Percentiles rank a stretch among this genome's conserved stretches.
Conservation (phyloP, 768 basidiomycete species). For the Leccinum sublutescens region DNA sequence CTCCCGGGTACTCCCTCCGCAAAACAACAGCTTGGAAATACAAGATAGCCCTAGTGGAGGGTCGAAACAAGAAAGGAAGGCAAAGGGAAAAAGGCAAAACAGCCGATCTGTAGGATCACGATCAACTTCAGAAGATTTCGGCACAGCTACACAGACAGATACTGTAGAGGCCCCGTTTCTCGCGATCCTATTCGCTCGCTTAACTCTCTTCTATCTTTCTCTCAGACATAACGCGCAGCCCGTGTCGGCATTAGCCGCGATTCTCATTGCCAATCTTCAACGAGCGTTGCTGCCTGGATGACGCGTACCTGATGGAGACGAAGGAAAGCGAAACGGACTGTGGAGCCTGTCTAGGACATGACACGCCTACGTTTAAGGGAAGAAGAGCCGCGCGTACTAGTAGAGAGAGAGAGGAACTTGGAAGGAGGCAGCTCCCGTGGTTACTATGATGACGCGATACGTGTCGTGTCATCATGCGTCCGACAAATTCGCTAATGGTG, state of each 20-base stretch:
- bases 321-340: neutral
- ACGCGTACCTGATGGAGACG: neutral
- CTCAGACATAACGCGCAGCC: neutral
- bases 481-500: neutral
- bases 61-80: neutral
- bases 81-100: neutral
- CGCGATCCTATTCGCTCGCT: constrained; percentile 4
- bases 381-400: neutral
- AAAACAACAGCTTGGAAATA: neutral
- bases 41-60: neutral
- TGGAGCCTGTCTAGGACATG: neutral
- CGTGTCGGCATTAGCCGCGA: neutral
- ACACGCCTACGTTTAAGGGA: neutral
- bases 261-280: neutral
- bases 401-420: neutral
- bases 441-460: neutral
- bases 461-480: neutral
- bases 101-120: neutral
- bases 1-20: neutral
- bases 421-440: neutral
- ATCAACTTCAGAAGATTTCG: neutral
- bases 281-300: neutral
- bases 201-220: neutral
- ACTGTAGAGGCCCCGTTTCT: neutral
- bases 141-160: neutral